These are phyloP conservation scores for Phaeosphaeriaceae sp. DNA, from an alignment of 2,329 filamentous ascomycete genomes.

Conservation along the genomic window DNA sequence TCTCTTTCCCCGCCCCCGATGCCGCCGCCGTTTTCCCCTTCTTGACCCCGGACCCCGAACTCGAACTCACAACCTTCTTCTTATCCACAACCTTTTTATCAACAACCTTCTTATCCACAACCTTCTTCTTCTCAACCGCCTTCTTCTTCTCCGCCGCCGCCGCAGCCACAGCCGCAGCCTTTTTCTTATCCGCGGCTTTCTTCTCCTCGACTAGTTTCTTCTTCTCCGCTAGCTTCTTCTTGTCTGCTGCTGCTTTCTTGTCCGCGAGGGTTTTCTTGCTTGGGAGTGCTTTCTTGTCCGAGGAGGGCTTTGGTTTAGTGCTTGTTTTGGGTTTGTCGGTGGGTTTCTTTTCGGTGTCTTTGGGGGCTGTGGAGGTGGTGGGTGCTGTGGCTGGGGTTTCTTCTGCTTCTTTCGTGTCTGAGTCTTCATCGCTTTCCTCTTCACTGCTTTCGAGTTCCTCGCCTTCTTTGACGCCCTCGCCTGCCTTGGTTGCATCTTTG, in stretches of 20 bases:
- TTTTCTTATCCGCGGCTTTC: slow-evolving; percentile 16
- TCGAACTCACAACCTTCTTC: slow-evolving; percentile 5
- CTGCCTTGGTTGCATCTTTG: slow-evolving; percentile 32
- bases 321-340: not conserved
- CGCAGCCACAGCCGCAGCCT: no score
- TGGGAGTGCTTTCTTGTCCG: not conserved
- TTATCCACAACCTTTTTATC: slow-evolving; percentile 5
- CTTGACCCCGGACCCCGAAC: not conserved
- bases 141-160: slow-evolving; percentile 13
- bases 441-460: slow-evolving; percentile 5
- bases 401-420: not conserved
- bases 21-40: slow-evolving; percentile 13
- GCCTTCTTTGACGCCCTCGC: slow-evolving; percentile 45
- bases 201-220: slow-evolving; percentile 12
- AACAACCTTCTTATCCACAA: slow-evolving; percentile 2
- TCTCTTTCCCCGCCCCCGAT: slow-evolving; percentile 11
- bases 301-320: not conserved
- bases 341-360: not conserved
- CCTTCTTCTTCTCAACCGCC: slow-evolving; percentile 1
- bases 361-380: not conserved
- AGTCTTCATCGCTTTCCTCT: slow-evolving; percentile 4
- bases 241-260: slow-evolving; percentile 4
- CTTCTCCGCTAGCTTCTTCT: slow-evolving; percentile 13
- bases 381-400: not conserved
- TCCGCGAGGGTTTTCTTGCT: slow-evolving; percentile 3